Evolutionary conservation across 2,329 filamentous ascomycete genomes (phyloP), one percentile per base, ranked within the genome.

Genomic region (Hymenoscyphus infarciens): DNA sequence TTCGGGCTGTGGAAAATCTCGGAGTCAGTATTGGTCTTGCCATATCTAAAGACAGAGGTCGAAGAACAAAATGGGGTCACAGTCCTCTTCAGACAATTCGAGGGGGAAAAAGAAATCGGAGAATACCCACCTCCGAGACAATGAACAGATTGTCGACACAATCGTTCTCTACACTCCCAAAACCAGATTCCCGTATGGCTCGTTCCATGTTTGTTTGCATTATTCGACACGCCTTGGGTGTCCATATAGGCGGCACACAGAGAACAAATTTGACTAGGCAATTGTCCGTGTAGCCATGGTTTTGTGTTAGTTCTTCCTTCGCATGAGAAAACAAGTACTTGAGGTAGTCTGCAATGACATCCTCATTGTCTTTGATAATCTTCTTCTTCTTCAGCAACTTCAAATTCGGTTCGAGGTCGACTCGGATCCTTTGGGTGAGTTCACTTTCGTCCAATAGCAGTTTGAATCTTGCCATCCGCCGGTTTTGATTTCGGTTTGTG

Each of bases 61-160:
- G 7, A 31, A 6, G 29, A 31, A 31, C 5, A 31, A 31, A 31
- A 31, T 8, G 7, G 7, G 29, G 5, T 31, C 29, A 1, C 29
- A 31, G 7, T 31, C 29, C 29, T 31, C 29, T 31, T 31, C 5
- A 31, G 29, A 31, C 29, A 31, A 31, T 8, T 5, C 29, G 7
- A 31, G 7, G 7, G 5, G 29, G 29, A 6, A 5, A 6, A 6
- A 6, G 29, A 6, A 31, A 6, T 31, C 3, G 7, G 29, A 31
- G 29, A 31, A 6, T 31, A 31, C 29, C 29, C 29, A 31, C 29
- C 29, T 64, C 63, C 3, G 69, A 70, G 1, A 73, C 68, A 35
- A 73, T 64, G 49, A 73, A 73, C 7, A 73, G 58, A 33, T 69
- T 66, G 10, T 71, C 63, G 1, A 56, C 19, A 19, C n/a, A 49